Percentiles rank a stretch among this genome's conserved stretches.
Conservation (phyloP, 192 early-diverging fungal species). For the Martensiomyces pterosporus region DNA sequence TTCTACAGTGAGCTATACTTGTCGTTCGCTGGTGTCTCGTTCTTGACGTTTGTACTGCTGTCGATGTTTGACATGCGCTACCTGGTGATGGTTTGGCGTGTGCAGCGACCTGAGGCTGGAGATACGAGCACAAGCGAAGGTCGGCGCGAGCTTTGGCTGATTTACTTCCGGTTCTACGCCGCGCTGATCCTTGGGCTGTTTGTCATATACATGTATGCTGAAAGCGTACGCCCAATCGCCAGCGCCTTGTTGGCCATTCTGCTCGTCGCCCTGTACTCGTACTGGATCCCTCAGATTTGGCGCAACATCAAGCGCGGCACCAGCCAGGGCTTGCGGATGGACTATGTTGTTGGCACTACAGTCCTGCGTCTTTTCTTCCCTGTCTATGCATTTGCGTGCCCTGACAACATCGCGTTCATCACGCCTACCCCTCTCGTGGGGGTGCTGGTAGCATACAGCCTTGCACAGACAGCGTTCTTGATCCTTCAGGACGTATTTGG, state of each 20-base stretch:
- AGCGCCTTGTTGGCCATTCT: constrained; percentile 43
- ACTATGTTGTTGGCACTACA: constrained; percentile 60
- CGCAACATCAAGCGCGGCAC: constrained; percentile 66
- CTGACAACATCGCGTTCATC: constrained; percentile 45
- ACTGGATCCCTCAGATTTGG: constrained; percentile 80
- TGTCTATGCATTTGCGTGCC: constrained; percentile 54
- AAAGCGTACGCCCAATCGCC: constrained; percentile 47
- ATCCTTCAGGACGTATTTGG: constrained; percentile 64
- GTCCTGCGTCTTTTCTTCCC: constrained; percentile 56
- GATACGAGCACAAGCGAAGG: constrained; percentile 27
- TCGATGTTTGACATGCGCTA: constrained; percentile 71
- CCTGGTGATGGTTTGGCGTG: constrained; percentile 62
- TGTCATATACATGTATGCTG: constrained; percentile 57
- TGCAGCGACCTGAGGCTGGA: constrained; percentile 58
- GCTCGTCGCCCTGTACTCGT: constrained; percentile 56
- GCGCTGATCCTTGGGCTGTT: constrained; percentile 58
- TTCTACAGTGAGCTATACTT: constrained; percentile 53
- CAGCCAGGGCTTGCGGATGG: constrained; percentile 52
- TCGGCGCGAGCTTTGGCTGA: constrained; percentile 18
- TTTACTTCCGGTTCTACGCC: constrained; percentile 42
- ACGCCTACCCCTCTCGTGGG: constrained; percentile 46
- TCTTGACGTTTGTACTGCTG: constrained; percentile 63
- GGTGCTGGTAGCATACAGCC: constrained; percentile 54
- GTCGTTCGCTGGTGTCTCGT: constrained; percentile 56
- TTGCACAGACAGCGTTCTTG: constrained; percentile 56